Evolutionary conservation across 768 basidiomycete species (phyloP).

Genomic region (Lentinula detonsa): DNA sequence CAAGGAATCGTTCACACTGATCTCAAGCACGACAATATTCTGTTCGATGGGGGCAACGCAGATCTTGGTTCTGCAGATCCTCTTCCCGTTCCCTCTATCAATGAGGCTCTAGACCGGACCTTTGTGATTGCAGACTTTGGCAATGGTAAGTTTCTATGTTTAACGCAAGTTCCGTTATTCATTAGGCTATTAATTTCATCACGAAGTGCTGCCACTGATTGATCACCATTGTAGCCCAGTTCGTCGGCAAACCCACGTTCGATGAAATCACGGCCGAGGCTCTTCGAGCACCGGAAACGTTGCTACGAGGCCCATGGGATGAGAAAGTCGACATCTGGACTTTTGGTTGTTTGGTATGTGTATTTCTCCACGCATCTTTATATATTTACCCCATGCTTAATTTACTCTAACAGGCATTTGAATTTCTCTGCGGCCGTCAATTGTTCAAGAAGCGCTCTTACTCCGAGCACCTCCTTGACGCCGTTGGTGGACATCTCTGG

Average conservation of each 20-base stretch:
- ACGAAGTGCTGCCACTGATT: not conserved
- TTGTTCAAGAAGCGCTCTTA: constrained; percentile 12
- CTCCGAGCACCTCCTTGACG: constrained; percentile 9
- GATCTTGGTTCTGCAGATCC: constrained; percentile 14
- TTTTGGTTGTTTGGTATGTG: constrained; percentile 22
- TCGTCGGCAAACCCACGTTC: constrained; percentile 4
- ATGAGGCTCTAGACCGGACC: constrained; percentile 15
- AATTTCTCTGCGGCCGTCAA: constrained; percentile 6
- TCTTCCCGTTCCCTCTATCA: constrained; percentile 16
- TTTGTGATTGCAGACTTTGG: constrained; percentile 22
- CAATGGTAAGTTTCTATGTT: constrained; percentile 13
- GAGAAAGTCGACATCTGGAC: constrained; percentile 24
- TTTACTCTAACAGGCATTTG: constrained; percentile 6
- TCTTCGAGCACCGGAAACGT: constrained; percentile 22
- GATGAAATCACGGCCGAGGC: constrained; percentile 16
- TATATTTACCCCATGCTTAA: not conserved
- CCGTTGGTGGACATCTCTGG: constrained; percentile 7
- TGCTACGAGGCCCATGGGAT: constrained; percentile 21
- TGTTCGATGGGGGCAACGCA: constrained; percentile 11
- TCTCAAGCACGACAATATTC: constrained; percentile 23
- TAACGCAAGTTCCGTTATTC: not conserved
- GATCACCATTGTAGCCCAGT: constrained; percentile 6
- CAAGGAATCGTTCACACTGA: constrained; percentile 21
- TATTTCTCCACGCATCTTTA: not conserved
- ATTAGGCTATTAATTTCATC: not conserved